phyloP scores from a whole-genome alignment of 2,329 filamentous ascomycete species.

The Nannizzia gypsea region DNA sequence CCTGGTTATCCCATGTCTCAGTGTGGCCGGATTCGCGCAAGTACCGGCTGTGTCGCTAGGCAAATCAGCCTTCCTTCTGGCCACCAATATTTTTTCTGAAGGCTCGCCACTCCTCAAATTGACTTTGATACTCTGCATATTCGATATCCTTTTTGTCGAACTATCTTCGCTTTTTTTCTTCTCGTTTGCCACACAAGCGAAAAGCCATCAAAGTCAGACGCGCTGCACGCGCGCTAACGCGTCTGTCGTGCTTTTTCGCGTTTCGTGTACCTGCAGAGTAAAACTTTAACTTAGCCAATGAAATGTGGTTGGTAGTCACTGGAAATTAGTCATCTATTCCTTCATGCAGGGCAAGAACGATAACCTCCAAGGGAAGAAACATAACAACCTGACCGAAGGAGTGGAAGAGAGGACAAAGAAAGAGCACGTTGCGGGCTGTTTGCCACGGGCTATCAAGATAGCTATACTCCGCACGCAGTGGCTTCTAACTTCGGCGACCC shows the following conservation, averaged over 20 bases:
- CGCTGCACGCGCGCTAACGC: not conserved
- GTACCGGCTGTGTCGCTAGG: not conserved
- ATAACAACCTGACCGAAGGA: not conserved
- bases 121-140: not conserved
- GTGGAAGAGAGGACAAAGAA: not conserved
- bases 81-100: not conserved
- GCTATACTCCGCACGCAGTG: no score
- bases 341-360: not conserved
- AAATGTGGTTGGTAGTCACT: not conserved
- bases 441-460: no score
- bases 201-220: not conserved
- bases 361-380: not conserved
- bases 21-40: not conserved
- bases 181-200: not conserved
- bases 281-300: constrained; percentile 3
- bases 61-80: not conserved
- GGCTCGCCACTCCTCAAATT: not conserved
- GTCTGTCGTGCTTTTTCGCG: constrained; percentile 1
- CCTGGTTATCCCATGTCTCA: not conserved
- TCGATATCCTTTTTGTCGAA: not conserved
- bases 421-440: not conserved
- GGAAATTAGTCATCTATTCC: not conserved
- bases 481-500: no score
- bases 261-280: not conserved
- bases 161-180: not conserved